Evolutionary conservation across 495 filamentous ascomycete species (phyloP).

Genomic region (Penicillium paradoxum): DNA sequence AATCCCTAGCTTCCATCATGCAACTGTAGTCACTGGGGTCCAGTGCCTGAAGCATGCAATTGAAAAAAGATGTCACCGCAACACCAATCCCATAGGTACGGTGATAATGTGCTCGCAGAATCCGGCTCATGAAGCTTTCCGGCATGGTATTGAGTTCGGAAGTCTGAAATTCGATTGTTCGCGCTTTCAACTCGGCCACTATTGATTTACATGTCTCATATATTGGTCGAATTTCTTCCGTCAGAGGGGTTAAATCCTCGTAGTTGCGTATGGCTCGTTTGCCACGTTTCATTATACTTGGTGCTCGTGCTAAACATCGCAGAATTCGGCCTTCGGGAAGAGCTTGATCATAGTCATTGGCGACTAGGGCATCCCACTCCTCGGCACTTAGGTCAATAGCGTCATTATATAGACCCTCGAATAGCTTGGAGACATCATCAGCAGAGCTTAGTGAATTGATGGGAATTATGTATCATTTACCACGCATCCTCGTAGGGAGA

Average conservation of each 20-base stretch:
- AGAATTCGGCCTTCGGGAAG: constrained; percentile 31
- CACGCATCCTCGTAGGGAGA: constrained; percentile 37
- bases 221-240: constrained; percentile 20
- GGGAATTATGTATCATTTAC: constrained; percentile 18
- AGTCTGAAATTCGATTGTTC: constrained; percentile 7
- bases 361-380: constrained; percentile 36
- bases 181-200: constrained; percentile 11
- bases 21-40: constrained; percentile 4
- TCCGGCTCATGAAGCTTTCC: not conserved
- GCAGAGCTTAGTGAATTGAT: not conserved
- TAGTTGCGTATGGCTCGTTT: constrained; percentile 8
- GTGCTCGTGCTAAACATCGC: constrained; percentile 23
- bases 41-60: constrained; percentile 28
- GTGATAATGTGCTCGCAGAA: constrained; percentile 28
- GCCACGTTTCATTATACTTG: constrained; percentile 24
- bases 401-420: constrained; percentile 38
- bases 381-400: constrained; percentile 29
- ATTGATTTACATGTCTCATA: constrained; percentile 26
- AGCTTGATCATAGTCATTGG: constrained; percentile 21
- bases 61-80: constrained; percentile 28
- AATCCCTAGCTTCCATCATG: constrained; percentile 19
- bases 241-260: constrained; percentile 8
- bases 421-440: constrained; percentile 25
- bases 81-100: constrained; percentile 34
- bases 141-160: not conserved